phyloP scores from a whole-genome alignment of 1,139 yeast species.

The Nadsonia commutata region DNA sequence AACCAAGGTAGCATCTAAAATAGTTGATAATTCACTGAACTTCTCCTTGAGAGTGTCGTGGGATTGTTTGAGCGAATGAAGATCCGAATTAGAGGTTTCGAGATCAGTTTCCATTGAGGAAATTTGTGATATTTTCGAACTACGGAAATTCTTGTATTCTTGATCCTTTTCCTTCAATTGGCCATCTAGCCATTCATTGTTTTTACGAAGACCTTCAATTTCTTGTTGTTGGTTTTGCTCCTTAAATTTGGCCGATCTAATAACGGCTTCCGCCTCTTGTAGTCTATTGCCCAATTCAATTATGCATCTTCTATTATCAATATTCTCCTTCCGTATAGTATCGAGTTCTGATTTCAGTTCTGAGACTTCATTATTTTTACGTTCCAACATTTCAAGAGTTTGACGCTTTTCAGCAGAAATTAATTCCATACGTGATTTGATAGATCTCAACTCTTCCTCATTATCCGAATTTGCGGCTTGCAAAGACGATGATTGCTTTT shows the following conservation, averaged over 20 bases:
- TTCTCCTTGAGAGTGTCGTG: slow-evolving; percentile 18
- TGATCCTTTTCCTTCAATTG: slow-evolving; percentile 24
- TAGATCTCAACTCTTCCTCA: slow-evolving; percentile 10
- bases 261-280: slow-evolving; percentile 23
- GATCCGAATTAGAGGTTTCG: slow-evolving; percentile 22
- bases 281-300: slow-evolving; percentile 27
- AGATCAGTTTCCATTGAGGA: slow-evolving; percentile 23
- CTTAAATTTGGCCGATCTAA: slow-evolving; percentile 24
- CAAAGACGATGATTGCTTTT: slow-evolving; percentile 20
- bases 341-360: slow-evolving; percentile 40
- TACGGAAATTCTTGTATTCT: slow-evolving; percentile 26
- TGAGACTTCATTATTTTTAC: slow-evolving; percentile 33
- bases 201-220: slow-evolving; percentile 22
- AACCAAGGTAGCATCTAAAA: slow-evolving; percentile 26
- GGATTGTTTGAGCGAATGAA: slow-evolving; percentile 21
- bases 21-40: slow-evolving; percentile 24
- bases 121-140: slow-evolving; percentile 20
- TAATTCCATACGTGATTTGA: slow-evolving; percentile 13
- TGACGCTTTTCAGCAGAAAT: slow-evolving; percentile 25
- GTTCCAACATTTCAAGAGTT: slow-evolving; percentile 28
- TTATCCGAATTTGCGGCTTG: slow-evolving; percentile 16
- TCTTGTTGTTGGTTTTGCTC: slow-evolving; percentile 28
- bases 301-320: slow-evolving; percentile 27
- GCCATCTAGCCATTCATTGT: slow-evolving; percentile 25
- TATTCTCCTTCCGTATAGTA: slow-evolving; percentile 33